A percentile compares a stretch with the other conserved stretches of the same genome.
Conservation (phyloP, 371 early-diverging fungal species). For the Umbelopsis sp. region DNA sequence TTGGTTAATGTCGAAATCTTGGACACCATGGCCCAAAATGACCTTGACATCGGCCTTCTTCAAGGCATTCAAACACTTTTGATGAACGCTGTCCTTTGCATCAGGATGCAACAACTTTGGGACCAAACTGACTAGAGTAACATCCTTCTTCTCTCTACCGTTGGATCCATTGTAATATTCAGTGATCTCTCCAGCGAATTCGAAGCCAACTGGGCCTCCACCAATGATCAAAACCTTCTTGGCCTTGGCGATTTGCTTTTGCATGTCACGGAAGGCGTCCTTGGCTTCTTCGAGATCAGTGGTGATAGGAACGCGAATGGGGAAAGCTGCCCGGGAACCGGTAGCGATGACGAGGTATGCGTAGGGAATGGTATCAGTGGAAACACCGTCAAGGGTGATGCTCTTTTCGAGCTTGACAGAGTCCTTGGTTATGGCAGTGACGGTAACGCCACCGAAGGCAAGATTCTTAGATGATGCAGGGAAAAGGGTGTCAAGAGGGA, state of each 20-base stretch:
- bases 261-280: conserved; percentile 32
- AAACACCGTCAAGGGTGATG: conserved; percentile 20
- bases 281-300: conserved; percentile 29
- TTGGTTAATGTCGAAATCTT: conserved; percentile 9
- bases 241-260: conserved; percentile 40
- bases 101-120: conserved; percentile 23
- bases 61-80: conserved; percentile 31
- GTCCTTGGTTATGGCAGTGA: conserved; percentile 6
- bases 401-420: conserved; percentile 18
- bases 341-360: conserved; percentile 53
- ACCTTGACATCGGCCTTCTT: conserved; percentile 43
- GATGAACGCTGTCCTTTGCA: conserved; percentile 33
- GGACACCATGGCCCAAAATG: conserved; percentile 52
- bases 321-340: conserved; percentile 39
- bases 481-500: not conserved
- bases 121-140: conserved; percentile 51
- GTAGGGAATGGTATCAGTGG: conserved; percentile 33
- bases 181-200: conserved; percentile 57
- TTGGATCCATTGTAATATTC: conserved; percentile 28
- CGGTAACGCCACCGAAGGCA: conserved; percentile 5
- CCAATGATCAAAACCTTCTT: conserved; percentile 57
- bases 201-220: conserved; percentile 61
- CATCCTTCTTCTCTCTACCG: conserved; percentile 36
- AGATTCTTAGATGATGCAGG: not conserved
- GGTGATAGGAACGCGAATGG: conserved; percentile 34